Conservation (phyloP, 805 yeast genomes). For the Yamadazyma akitaensis region DNA sequence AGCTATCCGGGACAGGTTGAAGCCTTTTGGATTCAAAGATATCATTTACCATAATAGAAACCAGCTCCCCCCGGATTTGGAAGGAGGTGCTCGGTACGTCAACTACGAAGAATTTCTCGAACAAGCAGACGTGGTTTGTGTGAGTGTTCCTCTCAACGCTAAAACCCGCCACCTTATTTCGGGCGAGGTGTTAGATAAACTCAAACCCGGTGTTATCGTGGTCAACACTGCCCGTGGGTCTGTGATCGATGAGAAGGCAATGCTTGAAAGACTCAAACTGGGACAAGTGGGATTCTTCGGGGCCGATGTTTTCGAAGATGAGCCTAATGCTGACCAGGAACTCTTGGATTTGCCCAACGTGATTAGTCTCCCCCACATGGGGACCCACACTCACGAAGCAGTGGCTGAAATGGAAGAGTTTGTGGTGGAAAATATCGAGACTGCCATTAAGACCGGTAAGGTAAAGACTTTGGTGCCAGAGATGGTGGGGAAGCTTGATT, state of each 20-base stretch:
- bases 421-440: conserved; percentile 64
- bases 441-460: conserved; percentile 61
- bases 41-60: conserved; percentile 72
- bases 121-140: conserved; percentile 64
- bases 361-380: conserved; percentile 85
- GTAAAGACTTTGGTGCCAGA: conserved; percentile 84
- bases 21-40: conserved; percentile 72
- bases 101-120: conserved; percentile 63
- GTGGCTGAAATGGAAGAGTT: conserved; percentile 76
- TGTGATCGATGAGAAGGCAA: conserved; percentile 62
- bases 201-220: conserved; percentile 76
- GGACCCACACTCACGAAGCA: conserved; percentile 76
- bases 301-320: conserved; percentile 72
- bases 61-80: conserved; percentile 57
- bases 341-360: conserved; percentile 61
- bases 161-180: conserved; percentile 69
- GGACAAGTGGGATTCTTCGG: conserved; percentile 71
- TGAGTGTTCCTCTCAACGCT: conserved; percentile 74
- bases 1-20: conserved; percentile 65
- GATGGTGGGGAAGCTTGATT: conserved; percentile 26
- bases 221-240: conserved; percentile 91
- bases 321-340: conserved; percentile 68
- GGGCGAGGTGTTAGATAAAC: conserved; percentile 54
- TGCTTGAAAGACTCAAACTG: conserved; percentile 51
- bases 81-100: conserved; percentile 67